Base-by-base conservation (phyloP, 306 rosid genomes). In the Leucaena leucocephala region DNA sequence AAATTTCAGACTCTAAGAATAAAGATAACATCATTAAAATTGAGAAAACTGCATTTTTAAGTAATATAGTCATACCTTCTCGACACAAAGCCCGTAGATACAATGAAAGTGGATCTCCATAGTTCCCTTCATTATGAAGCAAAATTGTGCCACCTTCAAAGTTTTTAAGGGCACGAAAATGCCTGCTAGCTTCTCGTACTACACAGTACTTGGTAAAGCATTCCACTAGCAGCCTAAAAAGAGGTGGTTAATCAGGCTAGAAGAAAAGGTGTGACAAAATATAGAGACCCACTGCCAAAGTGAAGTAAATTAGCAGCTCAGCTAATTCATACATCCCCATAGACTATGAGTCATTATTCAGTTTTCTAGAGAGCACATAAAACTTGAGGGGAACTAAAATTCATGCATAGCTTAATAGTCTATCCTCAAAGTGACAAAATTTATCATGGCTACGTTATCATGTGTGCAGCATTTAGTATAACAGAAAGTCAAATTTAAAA, bases 121-220 rank as follows among this genome's bases (percentile, higher is more conserved):
- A 83, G 84, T 86, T 88, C 85, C 97, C 98, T 77, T 87, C 95
- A 83, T 77, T 67, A 76, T 94, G 93, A 77, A 94, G 89, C 79
- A 87, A 84, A 87, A 54, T 76, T 22, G 81, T 92, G 76, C 98
- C 97, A 42, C 89, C 92, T 82, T 89, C 89, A 82, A 91, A 88
- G 75, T 82, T 84, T 81, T 42, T 85, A 76, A 94, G 98, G 62
- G 97, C 98, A 78, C 96, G 95, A 50, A 94, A 94, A 87, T 94
- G 98, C 83, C 98, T 90, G 80, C 92, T 94, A 46, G 98, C 97
- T 89, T 94, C 98, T 58, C 87, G 85, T 78, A 91, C 79, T 5
- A 91, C 97, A 85, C 98, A 87, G 69, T 94, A 94, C 90, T 94
- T 94, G 72, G 97, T 91, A 86, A 94, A 94, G 80, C 98, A 94